Evolutionary conservation across 2,329 filamentous ascomycete species (phyloP).

Genomic region (Epichloe brachyelytri): DNA sequence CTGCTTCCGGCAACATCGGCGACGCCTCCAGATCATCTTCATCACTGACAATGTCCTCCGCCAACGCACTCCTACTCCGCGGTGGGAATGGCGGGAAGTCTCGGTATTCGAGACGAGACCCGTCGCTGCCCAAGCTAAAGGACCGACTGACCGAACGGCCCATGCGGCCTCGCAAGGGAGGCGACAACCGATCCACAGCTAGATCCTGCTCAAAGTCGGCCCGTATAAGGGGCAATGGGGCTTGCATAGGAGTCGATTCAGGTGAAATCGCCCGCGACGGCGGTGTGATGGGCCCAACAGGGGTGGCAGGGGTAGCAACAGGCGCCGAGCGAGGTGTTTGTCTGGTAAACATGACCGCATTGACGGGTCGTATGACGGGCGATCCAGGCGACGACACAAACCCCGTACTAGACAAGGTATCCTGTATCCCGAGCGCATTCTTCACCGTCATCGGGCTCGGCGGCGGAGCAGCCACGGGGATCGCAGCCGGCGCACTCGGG

Average conservation of each 20-base stretch:
- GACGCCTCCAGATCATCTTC: conserved; percentile 16
- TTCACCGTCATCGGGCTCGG: conserved; percentile 11
- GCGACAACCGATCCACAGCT: conserved; percentile 24
- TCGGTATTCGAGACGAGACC: conserved; percentile 18
- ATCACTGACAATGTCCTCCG: conserved; percentile 8
- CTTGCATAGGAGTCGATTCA: conserved; percentile 17
- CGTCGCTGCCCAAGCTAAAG: conserved; percentile 20
- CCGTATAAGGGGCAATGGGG: conserved; percentile 21
- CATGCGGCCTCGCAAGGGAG: conserved; percentile 18
- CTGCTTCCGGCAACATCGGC: conserved; percentile 20
- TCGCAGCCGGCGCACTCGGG: background rate
- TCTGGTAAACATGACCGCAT: conserved; percentile 4
- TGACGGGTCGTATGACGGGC: conserved; percentile 19
- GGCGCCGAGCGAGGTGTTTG: background rate
- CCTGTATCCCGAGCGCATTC: conserved; percentile 22
- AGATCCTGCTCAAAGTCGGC: conserved; percentile 26
- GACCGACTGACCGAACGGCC: conserved; percentile 22
- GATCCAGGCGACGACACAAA: conserved; percentile 15
- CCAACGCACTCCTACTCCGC: conserved; percentile 19
- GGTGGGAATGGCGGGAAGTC: conserved; percentile 24
- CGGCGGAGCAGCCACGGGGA: background rate
- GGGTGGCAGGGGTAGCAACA: background rate
- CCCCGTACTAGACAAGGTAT: conserved; percentile 9
- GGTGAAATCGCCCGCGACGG: conserved; percentile 16
- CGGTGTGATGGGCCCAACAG: conserved; percentile 9